Conservation (phyloP, 257 asterid genomes). For the Rhazya stricta region DNA sequence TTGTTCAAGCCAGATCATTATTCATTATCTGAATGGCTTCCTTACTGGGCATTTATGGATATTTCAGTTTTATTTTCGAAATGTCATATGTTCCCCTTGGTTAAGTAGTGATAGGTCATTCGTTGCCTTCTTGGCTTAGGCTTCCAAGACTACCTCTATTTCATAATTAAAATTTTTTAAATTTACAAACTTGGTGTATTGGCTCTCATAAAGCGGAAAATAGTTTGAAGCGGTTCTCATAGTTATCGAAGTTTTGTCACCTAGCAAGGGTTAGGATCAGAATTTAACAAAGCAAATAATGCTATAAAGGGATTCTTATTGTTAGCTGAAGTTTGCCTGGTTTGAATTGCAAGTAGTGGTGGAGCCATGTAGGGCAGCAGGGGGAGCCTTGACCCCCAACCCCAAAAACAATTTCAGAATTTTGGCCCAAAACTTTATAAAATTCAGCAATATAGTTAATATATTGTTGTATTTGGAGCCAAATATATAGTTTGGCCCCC, state of each 20-base stretch:
- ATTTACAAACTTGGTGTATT: neutral
- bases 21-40: conserved; percentile 33
- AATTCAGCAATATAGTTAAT: too few relatives aligned
- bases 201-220: neutral
- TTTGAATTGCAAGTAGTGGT: too few relatives aligned
- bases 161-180: neutral
- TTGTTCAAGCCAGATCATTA: conserved; percentile 48
- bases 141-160: neutral
- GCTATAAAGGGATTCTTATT: neutral
- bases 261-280: neutral
- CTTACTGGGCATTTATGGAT: conserved; percentile 35
- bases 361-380: too few relatives aligned
- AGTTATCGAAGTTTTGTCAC: neutral
- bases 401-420: too few relatives aligned
- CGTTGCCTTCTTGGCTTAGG: too few relatives aligned
- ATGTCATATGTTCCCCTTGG: neutral
- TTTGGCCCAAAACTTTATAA: too few relatives aligned
- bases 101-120: neutral
- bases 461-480: too few relatives aligned
- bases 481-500: too few relatives aligned
- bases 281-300: neutral
- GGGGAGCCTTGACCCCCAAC: too few relatives aligned
- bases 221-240: neutral
- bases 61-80: neutral
- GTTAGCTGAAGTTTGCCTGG: neutral